Evolutionary conservation across 352 stramenopile genomes (phyloP).

Genomic region (Globisporangium abappressorium): DNA sequence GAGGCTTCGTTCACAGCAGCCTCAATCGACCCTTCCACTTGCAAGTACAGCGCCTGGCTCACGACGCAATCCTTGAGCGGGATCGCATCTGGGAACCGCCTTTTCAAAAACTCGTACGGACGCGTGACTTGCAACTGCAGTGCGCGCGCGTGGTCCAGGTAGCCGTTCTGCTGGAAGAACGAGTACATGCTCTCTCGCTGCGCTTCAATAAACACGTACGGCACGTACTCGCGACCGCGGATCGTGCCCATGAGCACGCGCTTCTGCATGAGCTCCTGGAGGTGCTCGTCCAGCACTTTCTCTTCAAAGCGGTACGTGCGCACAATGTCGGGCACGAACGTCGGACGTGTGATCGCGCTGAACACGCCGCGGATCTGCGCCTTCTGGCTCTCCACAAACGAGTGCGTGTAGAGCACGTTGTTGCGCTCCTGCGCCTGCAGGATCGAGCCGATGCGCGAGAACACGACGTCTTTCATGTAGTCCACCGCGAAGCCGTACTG

Average conservation of each 20-base stretch:
- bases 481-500: constrained; percentile 83
- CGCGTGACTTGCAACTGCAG: constrained; percentile 56
- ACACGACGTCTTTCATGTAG: constrained; percentile 78
- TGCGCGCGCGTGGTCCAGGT: constrained; percentile 58
- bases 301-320: constrained; percentile 60
- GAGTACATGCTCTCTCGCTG: constrained; percentile 76
- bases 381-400: constrained; percentile 65
- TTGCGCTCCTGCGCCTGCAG: constrained; percentile 55
- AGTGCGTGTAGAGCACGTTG: constrained; percentile 77
- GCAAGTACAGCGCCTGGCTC: constrained; percentile 50
- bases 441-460: constrained; percentile 53
- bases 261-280: constrained; percentile 52
- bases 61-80: constrained; percentile 64
- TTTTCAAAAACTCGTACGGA: constrained; percentile 74
- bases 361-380: constrained; percentile 68
- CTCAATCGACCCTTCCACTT: constrained; percentile 73
- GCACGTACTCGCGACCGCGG: constrained; percentile 73
- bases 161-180: constrained; percentile 87
- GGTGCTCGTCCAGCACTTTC: constrained; percentile 50
- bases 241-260: constrained; percentile 62
- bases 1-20: constrained; percentile 62
- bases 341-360: constrained; percentile 55
- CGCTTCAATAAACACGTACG: constrained; percentile 69
- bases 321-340: constrained; percentile 68
- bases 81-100: constrained; percentile 64